Conservation (phyloP, 768 basidiomycete species). For the Lentinula aciculospora region DNA sequence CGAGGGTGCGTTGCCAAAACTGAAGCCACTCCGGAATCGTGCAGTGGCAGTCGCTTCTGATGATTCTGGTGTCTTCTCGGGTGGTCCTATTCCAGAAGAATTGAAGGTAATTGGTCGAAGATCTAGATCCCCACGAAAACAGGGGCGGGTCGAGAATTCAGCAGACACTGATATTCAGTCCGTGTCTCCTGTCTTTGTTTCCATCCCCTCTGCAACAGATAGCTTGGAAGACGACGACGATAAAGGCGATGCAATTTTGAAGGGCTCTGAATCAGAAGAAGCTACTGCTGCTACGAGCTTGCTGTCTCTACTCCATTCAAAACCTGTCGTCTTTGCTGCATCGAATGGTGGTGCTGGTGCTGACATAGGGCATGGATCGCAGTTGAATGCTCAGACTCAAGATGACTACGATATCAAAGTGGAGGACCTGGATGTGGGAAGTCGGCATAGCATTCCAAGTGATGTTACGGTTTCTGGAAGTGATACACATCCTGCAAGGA, state of each 20-base stretch:
- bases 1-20: not conserved
- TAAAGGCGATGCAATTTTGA: not conserved
- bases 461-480: conserved; percentile 48
- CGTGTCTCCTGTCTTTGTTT: not conserved
- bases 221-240: not conserved
- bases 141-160: not conserved
- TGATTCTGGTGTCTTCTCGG: not conserved
- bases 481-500: conserved; percentile 22
- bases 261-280: conserved; percentile 2
- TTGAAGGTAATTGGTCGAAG: not conserved
- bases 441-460: conserved; percentile 50
- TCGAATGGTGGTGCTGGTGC: conserved; percentile 6
- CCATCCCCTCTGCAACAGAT: not conserved
- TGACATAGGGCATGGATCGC: not conserved
- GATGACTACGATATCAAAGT: not conserved
- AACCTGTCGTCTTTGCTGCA: not conserved
- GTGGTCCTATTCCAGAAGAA: not conserved
- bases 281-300: conserved; percentile 3
- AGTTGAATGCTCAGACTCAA: conserved; percentile 16
- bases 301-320: conserved; percentile 4
- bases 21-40: not conserved
- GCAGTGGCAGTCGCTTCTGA: not conserved
- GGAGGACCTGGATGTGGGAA: conserved; percentile 30
- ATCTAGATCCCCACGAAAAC: not conserved
- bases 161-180: not conserved